Base-by-base conservation (phyloP, 805 yeast genomes). In the Hanseniaspora clermontiae region DNA sequence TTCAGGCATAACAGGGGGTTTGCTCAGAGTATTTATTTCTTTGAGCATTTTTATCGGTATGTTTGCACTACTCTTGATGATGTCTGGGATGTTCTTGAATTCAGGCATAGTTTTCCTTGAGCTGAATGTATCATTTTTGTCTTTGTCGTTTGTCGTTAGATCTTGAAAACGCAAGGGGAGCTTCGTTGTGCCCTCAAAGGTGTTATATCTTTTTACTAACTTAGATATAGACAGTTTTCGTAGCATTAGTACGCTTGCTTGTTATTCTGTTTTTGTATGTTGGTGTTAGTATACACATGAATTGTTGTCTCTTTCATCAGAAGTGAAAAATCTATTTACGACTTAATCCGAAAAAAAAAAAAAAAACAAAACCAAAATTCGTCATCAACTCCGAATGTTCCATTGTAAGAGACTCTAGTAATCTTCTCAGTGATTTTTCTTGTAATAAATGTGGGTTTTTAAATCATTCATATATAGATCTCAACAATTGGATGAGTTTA, bases 21-120 rank as follows among this genome's bases (percentile, higher is more conserved):
- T 78, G n/a, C 78, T 80, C 2, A 96, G 96, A 0, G 91, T 95
- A 8, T 66, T 67, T 0, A 93, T 73, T 0, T 97, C 39, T 14
- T 14, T 20, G 5, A 38, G 17, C 9, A 45, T 43, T 7, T 46
- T 38, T 27, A 19, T n/a, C 9, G 56, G 45, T 14, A 52, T 38
- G 31, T 38, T 27, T 8, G 3, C 24, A 32, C 56, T 45, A 12
- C 45, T 37, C 14, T 29, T n/a, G 19, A 52, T 45, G 6, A 52
- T 46, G 24, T 46, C 40, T 3, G 56, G 56, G 10, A 52, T 24
- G 8, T 17, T n/a, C 7, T 39, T 38, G 15, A 36, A 39, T 5
- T 27, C 32, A 14, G 56, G 56, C 9, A 9, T 15, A 14, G 29
- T 12, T 9, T 45, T 12, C 20, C 56, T 29, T 8, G 56, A 52